Conservation (phyloP, 768 basidiomycete species). For the Phaeotremella skinneri region DNA sequence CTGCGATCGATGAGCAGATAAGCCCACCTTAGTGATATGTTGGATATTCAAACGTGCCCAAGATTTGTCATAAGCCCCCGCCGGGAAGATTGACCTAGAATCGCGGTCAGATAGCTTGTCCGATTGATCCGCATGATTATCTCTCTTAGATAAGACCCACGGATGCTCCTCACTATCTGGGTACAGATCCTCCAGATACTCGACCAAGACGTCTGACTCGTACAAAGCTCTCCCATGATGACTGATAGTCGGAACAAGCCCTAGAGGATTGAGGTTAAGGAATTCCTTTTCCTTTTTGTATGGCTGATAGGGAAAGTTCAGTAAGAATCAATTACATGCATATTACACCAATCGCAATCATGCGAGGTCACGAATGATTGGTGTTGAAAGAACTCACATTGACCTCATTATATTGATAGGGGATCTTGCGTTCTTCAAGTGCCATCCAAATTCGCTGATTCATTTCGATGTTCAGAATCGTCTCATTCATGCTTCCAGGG, state of each 20-base stretch:
- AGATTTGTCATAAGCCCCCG: slow-evolving; percentile 17
- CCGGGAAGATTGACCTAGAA: slow-evolving; percentile 58
- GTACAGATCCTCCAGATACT: slow-evolving; percentile 69
- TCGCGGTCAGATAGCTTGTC: slow-evolving; percentile 53
- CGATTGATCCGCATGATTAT: too few species aligned
- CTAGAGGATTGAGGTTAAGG: slow-evolving; percentile 76
- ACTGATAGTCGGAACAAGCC: slow-evolving; percentile 69
- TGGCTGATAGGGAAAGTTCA: slow-evolving; percentile 53
- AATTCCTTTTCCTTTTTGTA: slow-evolving; percentile 74
- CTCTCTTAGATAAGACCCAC: too few species aligned
- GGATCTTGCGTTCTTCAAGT: slow-evolving; percentile 66
- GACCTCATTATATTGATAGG: slow-evolving; percentile 58
- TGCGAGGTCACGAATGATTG: too few species aligned
- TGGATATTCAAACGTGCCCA: slow-evolving; percentile 29
- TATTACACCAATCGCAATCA: neutral
- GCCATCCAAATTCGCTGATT: slow-evolving; percentile 76
- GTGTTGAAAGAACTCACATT: slow-evolving; percentile 22
- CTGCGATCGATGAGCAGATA: neutral
- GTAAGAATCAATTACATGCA: neutral
- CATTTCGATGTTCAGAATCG: too few species aligned
- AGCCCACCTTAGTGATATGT: slow-evolving; percentile 53
- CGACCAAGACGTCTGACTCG: slow-evolving; percentile 76
- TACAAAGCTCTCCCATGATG: slow-evolving; percentile 62
- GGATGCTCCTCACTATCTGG: slow-evolving; percentile 55
- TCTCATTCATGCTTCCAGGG: too few species aligned